Percentiles rank a stretch among this genome's conserved stretches.
Conservation (phyloP, 192 early-diverging fungal genomes). For the Phycomyces nitens region DNA sequence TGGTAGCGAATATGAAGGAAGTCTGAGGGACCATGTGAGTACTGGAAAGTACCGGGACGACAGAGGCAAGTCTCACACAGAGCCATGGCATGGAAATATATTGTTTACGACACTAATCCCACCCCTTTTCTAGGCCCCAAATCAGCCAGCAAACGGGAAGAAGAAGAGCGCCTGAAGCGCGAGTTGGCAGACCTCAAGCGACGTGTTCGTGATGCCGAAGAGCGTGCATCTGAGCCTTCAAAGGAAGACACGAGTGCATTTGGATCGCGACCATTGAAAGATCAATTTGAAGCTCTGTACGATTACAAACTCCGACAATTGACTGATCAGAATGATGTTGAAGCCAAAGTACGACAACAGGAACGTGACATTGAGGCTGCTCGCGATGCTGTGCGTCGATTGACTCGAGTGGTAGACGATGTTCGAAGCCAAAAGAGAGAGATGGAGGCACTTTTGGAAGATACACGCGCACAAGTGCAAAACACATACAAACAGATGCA, state of each 20-base stretch:
- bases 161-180: constrained; percentile 40
- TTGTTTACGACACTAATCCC: too few species aligned
- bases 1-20: constrained; percentile 46
- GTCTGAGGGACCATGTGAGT: constrained; percentile 31
- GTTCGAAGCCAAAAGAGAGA: constrained; percentile 45
- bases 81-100: constrained; percentile 13
- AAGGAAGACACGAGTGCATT: constrained; percentile 22
- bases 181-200: constrained; percentile 47
- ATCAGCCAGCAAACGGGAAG: constrained; percentile 35
- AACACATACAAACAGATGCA: constrained; percentile 26
- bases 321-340: constrained; percentile 42
- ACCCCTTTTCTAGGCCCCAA: too few species aligned
- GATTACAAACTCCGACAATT: constrained; percentile 53
- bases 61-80: not conserved
- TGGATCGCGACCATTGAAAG: constrained; percentile 26
- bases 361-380: constrained; percentile 53
- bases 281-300: constrained; percentile 48
- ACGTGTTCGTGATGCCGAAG: constrained; percentile 47
- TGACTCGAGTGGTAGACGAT: constrained; percentile 44
- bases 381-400: constrained; percentile 41
- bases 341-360: constrained; percentile 40
- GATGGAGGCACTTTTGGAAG: constrained; percentile 45
- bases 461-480: constrained; percentile 45
- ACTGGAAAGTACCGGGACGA: not conserved
- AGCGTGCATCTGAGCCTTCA: constrained; percentile 20